Conservation (phyloP, 495 filamentous ascomycete genomes). For the Neurospora tetrasperma region DNA sequence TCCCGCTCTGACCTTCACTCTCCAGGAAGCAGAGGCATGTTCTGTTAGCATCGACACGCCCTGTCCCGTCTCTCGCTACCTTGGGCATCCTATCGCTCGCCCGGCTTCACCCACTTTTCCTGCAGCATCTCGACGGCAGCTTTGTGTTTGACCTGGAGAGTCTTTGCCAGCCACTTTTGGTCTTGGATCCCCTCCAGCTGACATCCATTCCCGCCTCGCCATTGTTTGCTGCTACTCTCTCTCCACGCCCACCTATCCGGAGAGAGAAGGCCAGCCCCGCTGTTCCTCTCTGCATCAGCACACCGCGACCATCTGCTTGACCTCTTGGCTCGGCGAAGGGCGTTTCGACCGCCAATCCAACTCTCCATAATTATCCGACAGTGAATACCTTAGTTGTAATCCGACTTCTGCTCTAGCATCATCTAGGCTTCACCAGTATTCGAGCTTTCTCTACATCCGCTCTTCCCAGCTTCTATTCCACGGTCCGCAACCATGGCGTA, state of each 20-base stretch:
- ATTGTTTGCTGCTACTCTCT: background rate
- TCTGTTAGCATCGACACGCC: background rate
- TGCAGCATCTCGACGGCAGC: background rate
- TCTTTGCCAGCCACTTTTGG: background rate
- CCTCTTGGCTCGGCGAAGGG: background rate
- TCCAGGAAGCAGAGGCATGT: background rate
- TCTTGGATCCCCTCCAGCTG: background rate
- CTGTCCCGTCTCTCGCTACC: background rate
- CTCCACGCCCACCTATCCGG: background rate
- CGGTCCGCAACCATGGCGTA: slow-evolving; percentile 35
- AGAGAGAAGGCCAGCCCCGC: background rate
- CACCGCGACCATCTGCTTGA: background rate
- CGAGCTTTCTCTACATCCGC: background rate
- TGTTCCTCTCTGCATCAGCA: background rate
- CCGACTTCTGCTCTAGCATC: background rate
- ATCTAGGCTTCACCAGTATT: background rate
- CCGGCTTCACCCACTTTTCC: background rate
- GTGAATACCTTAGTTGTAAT: background rate
- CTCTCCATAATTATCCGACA: background rate
- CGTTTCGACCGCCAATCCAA: background rate
- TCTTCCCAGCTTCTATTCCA: background rate
- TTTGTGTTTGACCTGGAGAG: background rate
- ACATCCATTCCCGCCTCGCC: background rate
- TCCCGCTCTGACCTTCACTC: slow-evolving; percentile 7
- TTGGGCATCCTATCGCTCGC: background rate